Evolutionary conservation across 352 stramenopile species (phyloP), one percentile per base, ranked within the genome.

Genomic region (Detonula confervacea): DNA sequence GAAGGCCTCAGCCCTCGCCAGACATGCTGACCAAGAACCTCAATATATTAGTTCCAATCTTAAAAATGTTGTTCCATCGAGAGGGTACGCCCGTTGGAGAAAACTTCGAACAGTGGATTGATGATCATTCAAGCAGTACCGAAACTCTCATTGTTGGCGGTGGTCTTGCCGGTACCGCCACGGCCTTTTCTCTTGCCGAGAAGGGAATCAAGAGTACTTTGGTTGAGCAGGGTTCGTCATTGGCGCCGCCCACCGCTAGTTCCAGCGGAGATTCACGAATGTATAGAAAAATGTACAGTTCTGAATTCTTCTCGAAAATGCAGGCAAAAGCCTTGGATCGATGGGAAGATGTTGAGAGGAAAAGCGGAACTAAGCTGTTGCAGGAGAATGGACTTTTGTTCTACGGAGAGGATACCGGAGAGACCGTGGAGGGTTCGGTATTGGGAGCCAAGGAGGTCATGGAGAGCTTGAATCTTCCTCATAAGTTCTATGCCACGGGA

Each of bases 251-350:
- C 16, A 68, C 60, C 20, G 75, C 61, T 1, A 65, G 33, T 20
- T 79, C 67, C n/a, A 79, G 79, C 60, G 67, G 67, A 33, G 67
- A 83, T 44, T 80, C 52, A 12, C 24, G 69, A n/a, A 84, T 80
- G 76, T 84, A 84, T 30, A 59, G 76, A 52, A 75, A 84, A 70
- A 84, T 84, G 69, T 84, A 84, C 47, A 74, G 57, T 42, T 42
- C 35, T 30, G 68, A 80, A 64, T 84, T 84, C 42, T 84, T 84
- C 51, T 76, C 61, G 37, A 80, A 80, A 30, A 84, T 84, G 76
- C 76, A 84, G 65, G 29, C 69, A 0, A 54, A 61, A 14, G 76
- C 76, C 12, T 64, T 84, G 12, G 51, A 79, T 18, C 22, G 62
- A 55, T 84, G 76, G 68, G 46, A 46, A 52, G 76, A 76, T 35